Evolutionary conservation across 169 alveolate species (phyloP), one percentile per base, ranked within the genome.

Genomic region (Babesia divergens): DNA sequence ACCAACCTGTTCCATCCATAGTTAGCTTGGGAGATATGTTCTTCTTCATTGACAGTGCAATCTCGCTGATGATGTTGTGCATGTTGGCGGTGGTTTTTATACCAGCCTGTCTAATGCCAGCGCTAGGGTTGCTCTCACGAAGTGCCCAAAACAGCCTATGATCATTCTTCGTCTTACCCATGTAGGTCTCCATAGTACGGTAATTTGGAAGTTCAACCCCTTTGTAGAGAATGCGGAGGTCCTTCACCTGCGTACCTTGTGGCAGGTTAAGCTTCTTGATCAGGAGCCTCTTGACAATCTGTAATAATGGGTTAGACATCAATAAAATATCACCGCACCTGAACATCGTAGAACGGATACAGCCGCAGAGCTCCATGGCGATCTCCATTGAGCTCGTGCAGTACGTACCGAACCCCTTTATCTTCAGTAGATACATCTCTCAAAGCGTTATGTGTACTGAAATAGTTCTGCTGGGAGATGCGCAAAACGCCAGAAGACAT

Each of bases 11-110:
- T 7, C 99, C 99, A 69, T 95, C 99, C 86, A 95, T 92, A 38
- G 99, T 94, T 69, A 98, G 92, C 82, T 94, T 93, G 1, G 99
- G 99, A 18, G 90, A 91, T 16, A 97, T 92, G 58, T 98, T 97
- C 62, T 89, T 74, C 50, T 91, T 90, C 75, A 97, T 89, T 4
- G 97, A 98, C 34, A 90, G 86, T 47, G 90, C 86, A 20, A 95
- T 90, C 46, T 95, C 95, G 64, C 88, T 90, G 54, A 94, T 60
- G 20, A 90, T 74, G 26, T 72, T 82, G 32, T 84, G 88, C 85
- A 85, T 77, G 53, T 65, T 60, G 46, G 40, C 22, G 18, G 65
- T 43, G 32, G 72, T 77, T 64, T 77, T 77, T 46, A 77, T 67
- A 18, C 86, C 80, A 16, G 72, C 53, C 4, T 49, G 83, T 6